Evolutionary conservation across 176 grass and related monocot species (phyloP).

Genomic region (Saccharum officinarum): DNA sequence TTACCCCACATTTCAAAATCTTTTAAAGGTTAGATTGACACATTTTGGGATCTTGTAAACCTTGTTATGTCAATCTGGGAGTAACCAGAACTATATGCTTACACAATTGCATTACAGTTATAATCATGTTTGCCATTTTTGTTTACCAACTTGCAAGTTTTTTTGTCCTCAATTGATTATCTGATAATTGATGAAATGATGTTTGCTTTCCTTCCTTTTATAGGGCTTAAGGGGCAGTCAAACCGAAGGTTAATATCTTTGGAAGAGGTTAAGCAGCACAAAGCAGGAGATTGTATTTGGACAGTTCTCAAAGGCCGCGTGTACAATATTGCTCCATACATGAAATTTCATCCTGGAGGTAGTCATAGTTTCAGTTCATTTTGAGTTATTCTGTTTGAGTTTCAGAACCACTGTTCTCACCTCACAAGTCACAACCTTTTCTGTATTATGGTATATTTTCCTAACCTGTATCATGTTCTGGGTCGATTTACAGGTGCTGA

Average conservation of each 20-base stretch:
- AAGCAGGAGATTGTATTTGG: slow-evolving; percentile 77
- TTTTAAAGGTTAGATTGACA: neutral
- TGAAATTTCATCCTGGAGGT: slow-evolving; percentile 99
- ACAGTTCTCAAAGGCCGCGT: slow-evolving; percentile 94
- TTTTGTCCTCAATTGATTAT: neutral
- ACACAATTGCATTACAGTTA: neutral
- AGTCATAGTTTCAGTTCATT: slow-evolving; percentile 3
- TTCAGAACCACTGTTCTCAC: neutral
- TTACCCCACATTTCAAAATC: neutral
- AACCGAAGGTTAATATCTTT: slow-evolving; percentile 71
- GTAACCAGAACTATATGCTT: neutral
- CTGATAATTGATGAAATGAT: neutral
- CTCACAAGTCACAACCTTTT: neutral
- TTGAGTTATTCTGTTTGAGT: slow-evolving; percentile 13
- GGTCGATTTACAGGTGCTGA: slow-evolving; percentile 67
- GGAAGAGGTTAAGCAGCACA: slow-evolving; percentile 91
- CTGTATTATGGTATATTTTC: slow-evolving; percentile 11
- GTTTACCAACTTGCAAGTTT: neutral
- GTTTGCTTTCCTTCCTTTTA: slow-evolving; percentile 24
- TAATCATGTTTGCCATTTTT: neutral
- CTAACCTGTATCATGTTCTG: slow-evolving; percentile 7
- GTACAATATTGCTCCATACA: slow-evolving; percentile 90
- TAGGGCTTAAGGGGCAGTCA: slow-evolving; percentile 72
- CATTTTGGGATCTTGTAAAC: neutral
- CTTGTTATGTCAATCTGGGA: slow-evolving; percentile 4